Evolutionary conservation across 345 rosid genomes (phyloP).

Genomic region (Corchorus capsularis): DNA sequence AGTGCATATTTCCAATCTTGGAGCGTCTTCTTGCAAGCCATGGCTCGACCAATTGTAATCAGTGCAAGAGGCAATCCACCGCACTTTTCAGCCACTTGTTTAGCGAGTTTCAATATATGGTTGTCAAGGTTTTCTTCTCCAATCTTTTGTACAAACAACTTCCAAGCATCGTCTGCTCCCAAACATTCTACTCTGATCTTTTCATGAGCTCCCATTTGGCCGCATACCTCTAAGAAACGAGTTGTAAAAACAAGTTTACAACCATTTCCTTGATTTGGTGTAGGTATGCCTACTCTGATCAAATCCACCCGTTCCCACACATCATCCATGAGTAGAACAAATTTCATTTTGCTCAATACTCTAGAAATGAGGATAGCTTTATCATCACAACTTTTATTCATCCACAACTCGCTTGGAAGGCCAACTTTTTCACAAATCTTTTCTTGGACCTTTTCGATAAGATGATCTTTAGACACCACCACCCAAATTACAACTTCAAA

Average conservation of each 20-base stretch:
- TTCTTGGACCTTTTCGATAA: constrained; percentile 6
- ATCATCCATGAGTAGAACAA: not conserved
- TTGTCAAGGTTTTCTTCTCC: constrained; percentile 32
- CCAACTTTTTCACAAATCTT: constrained; percentile 9
- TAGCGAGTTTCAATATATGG: constrained; percentile 35
- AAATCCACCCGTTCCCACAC: no score
- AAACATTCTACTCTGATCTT: no score
- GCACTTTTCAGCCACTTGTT: constrained; percentile 27
- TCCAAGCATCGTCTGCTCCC: not conserved
- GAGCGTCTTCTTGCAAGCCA: not conserved
- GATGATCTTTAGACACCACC: constrained; percentile 8
- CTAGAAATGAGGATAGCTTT: not conserved
- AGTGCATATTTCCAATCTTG: constrained; percentile 18
- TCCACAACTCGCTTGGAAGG: not conserved
- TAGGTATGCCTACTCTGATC: no score
- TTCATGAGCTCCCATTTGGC: no score
- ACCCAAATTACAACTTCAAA: constrained; percentile 17
- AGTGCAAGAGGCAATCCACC: no score
- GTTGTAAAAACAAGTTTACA: no score
- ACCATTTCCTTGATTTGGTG: no score
- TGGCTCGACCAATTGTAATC: not conserved
- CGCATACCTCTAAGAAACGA: no score
- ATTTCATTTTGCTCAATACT: not conserved
- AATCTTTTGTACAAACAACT: constrained; percentile 34
- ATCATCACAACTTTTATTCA: not conserved